phyloP scores from a whole-genome alignment of 305 asterid genomes.

The Fraxinus baroniana region DNA sequence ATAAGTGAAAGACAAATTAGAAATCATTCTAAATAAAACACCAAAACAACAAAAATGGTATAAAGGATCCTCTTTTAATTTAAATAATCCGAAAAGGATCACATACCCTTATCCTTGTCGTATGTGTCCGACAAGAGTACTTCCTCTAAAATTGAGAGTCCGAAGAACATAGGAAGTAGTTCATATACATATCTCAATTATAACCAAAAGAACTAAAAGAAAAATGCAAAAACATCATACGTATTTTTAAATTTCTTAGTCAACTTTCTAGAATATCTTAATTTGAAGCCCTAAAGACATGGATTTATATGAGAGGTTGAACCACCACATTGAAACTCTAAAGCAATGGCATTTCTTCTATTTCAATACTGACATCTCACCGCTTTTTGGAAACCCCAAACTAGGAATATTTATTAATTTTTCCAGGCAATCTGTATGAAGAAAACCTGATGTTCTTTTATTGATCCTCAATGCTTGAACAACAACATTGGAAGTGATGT shows the following conservation, averaged over 20 bases:
- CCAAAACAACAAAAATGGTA: too few relatives aligned
- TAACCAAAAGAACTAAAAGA: not conserved
- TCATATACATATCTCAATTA: too few relatives aligned
- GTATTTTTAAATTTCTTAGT: not conserved
- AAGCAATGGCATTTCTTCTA: not conserved
- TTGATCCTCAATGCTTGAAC: not conserved
- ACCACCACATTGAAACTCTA: not conserved
- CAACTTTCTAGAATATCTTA: not conserved
- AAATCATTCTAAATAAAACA: too few relatives aligned
- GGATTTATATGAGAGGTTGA: not conserved
- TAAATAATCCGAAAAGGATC: not conserved
- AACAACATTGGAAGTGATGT: not conserved
- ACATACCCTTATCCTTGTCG: not conserved
- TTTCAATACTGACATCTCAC: not conserved
- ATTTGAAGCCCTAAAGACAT: not conserved
- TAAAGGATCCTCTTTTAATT: not conserved
- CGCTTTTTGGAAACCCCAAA: not conserved
- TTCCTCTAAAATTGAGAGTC: not conserved
- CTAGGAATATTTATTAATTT: not conserved
- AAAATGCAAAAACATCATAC: not conserved
- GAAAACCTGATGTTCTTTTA: not conserved
- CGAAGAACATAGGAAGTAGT: not conserved
- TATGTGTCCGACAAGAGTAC: not conserved
- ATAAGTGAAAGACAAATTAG: too few relatives aligned
- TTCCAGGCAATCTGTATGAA: not conserved